These are phyloP conservation scores for Thelonectria discophora DNA, from an alignment of 2,329 filamentous ascomycete species.

Conservation along the genomic window DNA sequence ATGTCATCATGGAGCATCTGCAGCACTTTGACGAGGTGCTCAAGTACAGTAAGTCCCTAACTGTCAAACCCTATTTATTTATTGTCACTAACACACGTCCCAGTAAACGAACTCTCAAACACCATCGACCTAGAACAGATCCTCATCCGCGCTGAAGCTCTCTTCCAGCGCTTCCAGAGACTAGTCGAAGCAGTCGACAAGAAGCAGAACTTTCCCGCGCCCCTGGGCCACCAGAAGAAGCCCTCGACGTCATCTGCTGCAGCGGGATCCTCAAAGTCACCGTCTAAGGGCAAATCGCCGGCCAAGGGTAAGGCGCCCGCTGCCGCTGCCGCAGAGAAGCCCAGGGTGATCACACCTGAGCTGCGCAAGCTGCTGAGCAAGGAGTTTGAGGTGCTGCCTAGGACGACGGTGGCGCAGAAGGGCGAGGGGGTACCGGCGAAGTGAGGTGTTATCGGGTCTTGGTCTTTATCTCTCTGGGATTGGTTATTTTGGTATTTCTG, in stretches of 20 bases:
- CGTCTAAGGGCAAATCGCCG: conserved; percentile 50
- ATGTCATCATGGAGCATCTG: conserved; percentile 94
- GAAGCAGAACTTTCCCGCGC: conserved; percentile 82
- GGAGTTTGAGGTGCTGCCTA: conserved; percentile 55
- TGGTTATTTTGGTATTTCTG: conserved; percentile 26
- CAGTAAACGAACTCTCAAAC: conserved; percentile 93
- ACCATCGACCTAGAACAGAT: conserved; percentile 91
- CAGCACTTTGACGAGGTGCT: conserved; percentile 96
- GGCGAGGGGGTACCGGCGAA: conserved; percentile 49
- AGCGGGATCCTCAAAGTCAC: conserved; percentile 25
- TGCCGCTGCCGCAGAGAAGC: conserved; percentile 43
- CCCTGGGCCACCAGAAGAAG: conserved; percentile 38
- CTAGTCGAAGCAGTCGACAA: conserved; percentile 93
- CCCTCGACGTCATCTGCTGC: conserved; percentile 29
- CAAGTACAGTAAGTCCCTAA: conserved; percentile 77
- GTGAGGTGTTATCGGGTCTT: conserved; percentile 20
- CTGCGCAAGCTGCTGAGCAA: conserved; percentile 62
- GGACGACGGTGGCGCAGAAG: conserved; percentile 47
- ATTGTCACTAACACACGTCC: conserved; percentile 27
- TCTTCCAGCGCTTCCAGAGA: conserved; percentile 88
- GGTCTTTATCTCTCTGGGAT: background rate
- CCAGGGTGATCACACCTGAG: conserved; percentile 65
- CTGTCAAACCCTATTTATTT: background rate
- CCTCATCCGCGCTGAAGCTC: conserved; percentile 84
- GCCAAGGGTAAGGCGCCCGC: conserved; percentile 52